A percentile compares a stretch with the other conserved stretches of the same genome.
phyloP scores from a whole-genome alignment of 176 grass and related monocot species.

The Metroxylon sagu region DNA sequence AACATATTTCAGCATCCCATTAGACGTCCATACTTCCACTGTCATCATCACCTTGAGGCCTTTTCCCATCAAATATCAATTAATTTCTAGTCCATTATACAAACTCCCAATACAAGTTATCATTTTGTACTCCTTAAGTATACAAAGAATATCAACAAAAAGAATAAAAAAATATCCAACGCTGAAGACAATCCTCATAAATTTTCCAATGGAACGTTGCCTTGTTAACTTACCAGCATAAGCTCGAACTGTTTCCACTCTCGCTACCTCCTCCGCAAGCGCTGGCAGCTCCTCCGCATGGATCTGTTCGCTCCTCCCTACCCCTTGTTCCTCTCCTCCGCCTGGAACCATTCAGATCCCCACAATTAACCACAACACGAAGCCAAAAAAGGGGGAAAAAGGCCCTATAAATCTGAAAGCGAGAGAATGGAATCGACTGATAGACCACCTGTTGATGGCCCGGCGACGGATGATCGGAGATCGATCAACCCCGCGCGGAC shows the following conservation, averaged over 20 bases:
- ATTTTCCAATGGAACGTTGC: too few species aligned
- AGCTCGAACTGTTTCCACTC: conserved; percentile 59
- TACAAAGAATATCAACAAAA: too few species aligned
- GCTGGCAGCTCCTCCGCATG: conserved; percentile 50
- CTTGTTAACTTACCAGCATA: conserved; percentile 40
- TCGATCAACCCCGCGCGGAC: conserved; percentile 34
- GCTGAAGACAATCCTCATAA: too few species aligned
- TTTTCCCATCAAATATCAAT: too few species aligned
- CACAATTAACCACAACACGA: too few species aligned
- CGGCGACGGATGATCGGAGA: conserved; percentile 23
- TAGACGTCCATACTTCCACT: too few species aligned
- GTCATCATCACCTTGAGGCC: too few species aligned
- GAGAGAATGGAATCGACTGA: conserved; percentile 1
- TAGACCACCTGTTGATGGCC: conserved; percentile 19
- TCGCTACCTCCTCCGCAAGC: conserved; percentile 72
- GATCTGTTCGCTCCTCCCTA: conserved; percentile 28
- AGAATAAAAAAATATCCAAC: too few species aligned
- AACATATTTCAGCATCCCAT: too few species aligned
- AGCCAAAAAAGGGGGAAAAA: neutral
- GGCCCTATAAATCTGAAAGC: neutral
- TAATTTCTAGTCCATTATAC: too few species aligned
- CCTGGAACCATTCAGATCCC: neutral
- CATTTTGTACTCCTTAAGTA: too few species aligned
- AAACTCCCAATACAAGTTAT: too few species aligned
- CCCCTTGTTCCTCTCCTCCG: conserved; percentile 16